Base-by-base conservation (phyloP, 345 rosid species). In the Psidium friedrichsthalianum region DNA sequence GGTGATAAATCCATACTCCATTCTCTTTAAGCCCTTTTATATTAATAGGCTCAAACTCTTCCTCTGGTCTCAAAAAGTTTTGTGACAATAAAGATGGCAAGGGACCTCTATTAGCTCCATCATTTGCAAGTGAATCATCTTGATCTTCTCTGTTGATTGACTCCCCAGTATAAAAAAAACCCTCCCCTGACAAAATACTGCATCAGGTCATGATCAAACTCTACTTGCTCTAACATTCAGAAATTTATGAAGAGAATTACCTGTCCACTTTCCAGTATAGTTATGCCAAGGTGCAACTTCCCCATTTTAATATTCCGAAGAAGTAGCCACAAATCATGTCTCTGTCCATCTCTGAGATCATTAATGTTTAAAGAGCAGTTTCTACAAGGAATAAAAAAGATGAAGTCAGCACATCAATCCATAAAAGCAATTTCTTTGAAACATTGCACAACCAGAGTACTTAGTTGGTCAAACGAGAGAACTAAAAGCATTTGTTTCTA, bases 1-100 rank as follows among this genome's bases (percentile, higher is more conserved):
- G 98, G 85, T 90, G 96, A 90, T 94, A 94, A 51, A 94, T 89
- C 99, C 98, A 97, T 36, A 96, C 88, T 78, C 97, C 99, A n/a
- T 93, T 93, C 89, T 90, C 92, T 51, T 85, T 80, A 88, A 91
- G 94, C 86, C 99, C 98, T 89, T 91, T 95, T 81, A 96, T 87
- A 86, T 92, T 90, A 55, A 97, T 92, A n/a, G 99, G 94, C 88
- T 96, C 96, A 61, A 93, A 90, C 90, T 87, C 91, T 88, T 95
- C 98, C 20, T 74, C 84, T 82, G 91, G 90, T 85, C 86, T 90
- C 40, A 89, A 89, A 82, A 94, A 90, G 86, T 90, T 92, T 20
- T 89, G 91, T 40, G 93, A 74, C 3, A 91, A 84, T 21, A 57
- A 81, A 74, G 95, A 92, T 40, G 94, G 91, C 85, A 92, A 88